Evolutionary conservation across 495 filamentous ascomycete genomes (phyloP).

Genomic region (Opeltia flavorubescens): DNA sequence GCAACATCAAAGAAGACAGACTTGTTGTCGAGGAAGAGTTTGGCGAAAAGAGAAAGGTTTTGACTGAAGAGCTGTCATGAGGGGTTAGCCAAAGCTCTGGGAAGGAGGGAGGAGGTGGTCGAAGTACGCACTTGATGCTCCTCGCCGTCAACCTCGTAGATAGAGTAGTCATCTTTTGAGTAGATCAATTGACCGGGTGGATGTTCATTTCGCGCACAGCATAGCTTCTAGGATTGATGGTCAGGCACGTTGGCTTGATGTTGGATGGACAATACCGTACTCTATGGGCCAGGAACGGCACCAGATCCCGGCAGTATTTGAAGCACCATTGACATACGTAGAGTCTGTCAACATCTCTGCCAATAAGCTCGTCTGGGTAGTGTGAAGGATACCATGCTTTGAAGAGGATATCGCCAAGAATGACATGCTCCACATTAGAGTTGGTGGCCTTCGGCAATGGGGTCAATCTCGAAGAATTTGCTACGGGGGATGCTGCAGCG

Average conservation of each 20-base stretch:
- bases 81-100: too few species aligned
- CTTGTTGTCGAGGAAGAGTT: slow-evolving; percentile 95
- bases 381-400: slow-evolving; percentile 65
- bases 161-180: slow-evolving; percentile 41
- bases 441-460: slow-evolving; percentile 27
- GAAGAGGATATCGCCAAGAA: slow-evolving; percentile 61
- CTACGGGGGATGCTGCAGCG: not conserved
- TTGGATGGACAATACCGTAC: slow-evolving; percentile 25
- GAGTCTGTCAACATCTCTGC: slow-evolving; percentile 46
- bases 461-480: slow-evolving; percentile 4
- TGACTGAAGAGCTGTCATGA: slow-evolving; percentile 66
- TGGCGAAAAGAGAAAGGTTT: slow-evolving; percentile 92
- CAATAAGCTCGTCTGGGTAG: slow-evolving; percentile 65
- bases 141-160: slow-evolving; percentile 90
- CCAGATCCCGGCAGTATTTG: slow-evolving; percentile 67
- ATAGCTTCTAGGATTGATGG: slow-evolving; percentile 28
- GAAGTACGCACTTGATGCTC: slow-evolving; percentile 47
- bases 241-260: slow-evolving; percentile 23
- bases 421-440: slow-evolving; percentile 59
- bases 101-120: not conserved
- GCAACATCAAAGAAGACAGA: slow-evolving; percentile 95
- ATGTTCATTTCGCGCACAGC: slow-evolving; percentile 3
- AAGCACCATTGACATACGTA: slow-evolving; percentile 92
- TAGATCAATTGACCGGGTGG: slow-evolving; percentile 41
- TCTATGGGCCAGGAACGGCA: slow-evolving; percentile 41